These are phyloP conservation scores for Neopestalotiopsis sp. DNA, from an alignment of 2,329 filamentous ascomycete genomes.

Conservation along the genomic window DNA sequence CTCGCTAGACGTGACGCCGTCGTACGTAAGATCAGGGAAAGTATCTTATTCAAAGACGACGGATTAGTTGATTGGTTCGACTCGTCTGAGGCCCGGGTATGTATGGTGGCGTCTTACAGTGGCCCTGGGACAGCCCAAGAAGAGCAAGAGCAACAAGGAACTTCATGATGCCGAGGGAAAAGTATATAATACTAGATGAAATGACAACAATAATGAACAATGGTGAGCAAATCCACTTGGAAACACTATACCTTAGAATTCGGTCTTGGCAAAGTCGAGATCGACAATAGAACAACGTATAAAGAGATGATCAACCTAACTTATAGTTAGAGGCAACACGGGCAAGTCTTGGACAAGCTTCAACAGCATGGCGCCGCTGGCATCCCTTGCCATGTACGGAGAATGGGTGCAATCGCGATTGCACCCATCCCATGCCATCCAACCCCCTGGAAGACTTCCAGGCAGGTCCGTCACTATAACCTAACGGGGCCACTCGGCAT, in stretches of 20 bases:
- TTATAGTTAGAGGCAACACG: conserved; percentile 6
- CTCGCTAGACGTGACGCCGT: conserved; percentile 3
- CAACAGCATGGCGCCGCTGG: too few species aligned
- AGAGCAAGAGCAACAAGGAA: conserved; percentile 1
- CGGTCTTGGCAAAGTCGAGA: background rate
- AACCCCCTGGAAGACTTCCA: too few species aligned
- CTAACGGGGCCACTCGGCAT: background rate
- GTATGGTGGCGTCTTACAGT: background rate
- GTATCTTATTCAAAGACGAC: background rate
- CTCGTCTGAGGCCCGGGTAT: background rate
- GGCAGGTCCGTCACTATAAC: too few species aligned
- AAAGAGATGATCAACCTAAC: background rate
- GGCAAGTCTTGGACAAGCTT: too few species aligned
- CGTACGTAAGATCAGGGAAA: conserved; percentile 13
- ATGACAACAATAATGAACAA: background rate
- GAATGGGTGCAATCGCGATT: too few species aligned
- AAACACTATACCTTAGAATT: background rate
- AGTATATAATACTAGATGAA: background rate
- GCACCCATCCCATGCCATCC: too few species aligned
- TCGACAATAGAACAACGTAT: background rate
- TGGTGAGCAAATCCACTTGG: background rate
- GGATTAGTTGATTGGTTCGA: background rate
- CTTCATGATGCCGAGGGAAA: background rate
- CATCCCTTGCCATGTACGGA: too few species aligned
- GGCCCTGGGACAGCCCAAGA: background rate